Evolutionary conservation across 2,329 filamentous ascomycete genomes (phyloP).

Genomic region (Curvularia lunata): DNA sequence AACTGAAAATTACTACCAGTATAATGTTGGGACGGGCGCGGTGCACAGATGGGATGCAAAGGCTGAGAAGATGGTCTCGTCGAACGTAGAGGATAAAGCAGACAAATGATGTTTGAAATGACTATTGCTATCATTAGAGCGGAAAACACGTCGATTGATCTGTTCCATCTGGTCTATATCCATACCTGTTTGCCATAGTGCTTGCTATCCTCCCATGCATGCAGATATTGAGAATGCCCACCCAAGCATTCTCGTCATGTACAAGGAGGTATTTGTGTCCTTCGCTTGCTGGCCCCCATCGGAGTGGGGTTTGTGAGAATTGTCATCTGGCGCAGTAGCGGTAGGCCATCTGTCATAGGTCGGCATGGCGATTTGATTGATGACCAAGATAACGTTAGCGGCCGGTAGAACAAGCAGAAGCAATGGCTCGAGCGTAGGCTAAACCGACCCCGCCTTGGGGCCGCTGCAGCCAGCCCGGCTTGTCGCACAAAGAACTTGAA

Average conservation of each 20-base stretch:
- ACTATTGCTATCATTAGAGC: background rate
- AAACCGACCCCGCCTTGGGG: conserved; percentile 11
- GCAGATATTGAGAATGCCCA: background rate
- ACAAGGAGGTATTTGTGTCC: background rate
- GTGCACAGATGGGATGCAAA: conserved; percentile 71
- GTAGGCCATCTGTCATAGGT: background rate
- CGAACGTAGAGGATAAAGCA: conserved; percentile 25
- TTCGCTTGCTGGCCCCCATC: background rate
- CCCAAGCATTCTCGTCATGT: background rate
- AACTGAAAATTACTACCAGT: conserved; percentile 83
- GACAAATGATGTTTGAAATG: too few relatives aligned
- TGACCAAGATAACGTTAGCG: conserved; percentile 1
- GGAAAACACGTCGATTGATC: too few relatives aligned
- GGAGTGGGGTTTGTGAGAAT: background rate
- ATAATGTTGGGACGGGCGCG: conserved; percentile 75
- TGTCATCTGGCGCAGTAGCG: background rate
- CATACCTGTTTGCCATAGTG: background rate
- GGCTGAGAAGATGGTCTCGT: conserved; percentile 58
- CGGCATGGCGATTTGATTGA: background rate
- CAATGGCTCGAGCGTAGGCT: conserved; percentile 7
- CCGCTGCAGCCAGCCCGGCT: background rate
- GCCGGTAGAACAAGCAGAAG: background rate
- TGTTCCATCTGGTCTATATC: background rate
- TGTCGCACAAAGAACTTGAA: background rate
- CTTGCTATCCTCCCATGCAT: background rate